Percentiles rank a stretch among this genome's conserved stretches.
Conservation (phyloP, 768 basidiomycete species). For the Sistotremastrum suecicum region DNA sequence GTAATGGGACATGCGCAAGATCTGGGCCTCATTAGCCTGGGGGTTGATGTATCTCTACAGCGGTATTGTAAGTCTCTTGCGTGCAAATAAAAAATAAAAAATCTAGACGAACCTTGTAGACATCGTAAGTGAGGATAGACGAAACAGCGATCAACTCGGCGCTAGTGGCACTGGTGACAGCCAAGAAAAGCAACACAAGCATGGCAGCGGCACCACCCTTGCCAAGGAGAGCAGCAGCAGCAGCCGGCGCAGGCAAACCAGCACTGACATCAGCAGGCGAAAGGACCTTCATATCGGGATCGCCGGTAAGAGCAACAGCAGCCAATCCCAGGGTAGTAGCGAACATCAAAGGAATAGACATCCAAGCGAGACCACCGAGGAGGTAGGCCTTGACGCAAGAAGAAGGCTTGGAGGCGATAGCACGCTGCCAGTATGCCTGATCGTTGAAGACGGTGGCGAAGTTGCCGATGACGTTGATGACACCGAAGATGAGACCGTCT, state of each 20-base stretch:
- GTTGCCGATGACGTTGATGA: constrained; percentile 82
- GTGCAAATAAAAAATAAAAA: background rate
- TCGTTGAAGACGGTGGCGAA: constrained; percentile 53
- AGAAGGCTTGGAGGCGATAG: constrained; percentile 74
- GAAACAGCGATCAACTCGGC: constrained; percentile 92
- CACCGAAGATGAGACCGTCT: constrained; percentile 67
- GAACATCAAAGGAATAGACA: constrained; percentile 76
- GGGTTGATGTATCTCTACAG: constrained; percentile 69
- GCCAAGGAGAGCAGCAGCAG: constrained; percentile 70
- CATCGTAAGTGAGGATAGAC: constrained; percentile 68
- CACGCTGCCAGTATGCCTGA: constrained; percentile 85
- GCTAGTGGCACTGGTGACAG: constrained; percentile 72
- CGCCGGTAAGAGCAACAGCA: constrained; percentile 63
- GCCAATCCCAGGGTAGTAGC: constrained; percentile 81
- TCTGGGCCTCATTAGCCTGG: constrained; percentile 57
- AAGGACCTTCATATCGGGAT: constrained; percentile 28
- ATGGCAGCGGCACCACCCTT: constrained; percentile 67
- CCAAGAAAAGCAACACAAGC: constrained; percentile 72
- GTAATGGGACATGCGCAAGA: constrained; percentile 52
- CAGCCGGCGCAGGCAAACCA: constrained; percentile 78
- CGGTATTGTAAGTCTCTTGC: background rate
- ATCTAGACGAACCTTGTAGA: constrained; percentile 46
- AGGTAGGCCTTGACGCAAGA: constrained; percentile 87
- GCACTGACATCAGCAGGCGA: constrained; percentile 60
- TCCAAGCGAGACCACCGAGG: constrained; percentile 84